Percentiles rank a stretch among this genome's conserved stretches.
Evolutionary conservation across 2,329 filamentous ascomycete species (phyloP).

Genomic region (Cercospora sesami): DNA sequence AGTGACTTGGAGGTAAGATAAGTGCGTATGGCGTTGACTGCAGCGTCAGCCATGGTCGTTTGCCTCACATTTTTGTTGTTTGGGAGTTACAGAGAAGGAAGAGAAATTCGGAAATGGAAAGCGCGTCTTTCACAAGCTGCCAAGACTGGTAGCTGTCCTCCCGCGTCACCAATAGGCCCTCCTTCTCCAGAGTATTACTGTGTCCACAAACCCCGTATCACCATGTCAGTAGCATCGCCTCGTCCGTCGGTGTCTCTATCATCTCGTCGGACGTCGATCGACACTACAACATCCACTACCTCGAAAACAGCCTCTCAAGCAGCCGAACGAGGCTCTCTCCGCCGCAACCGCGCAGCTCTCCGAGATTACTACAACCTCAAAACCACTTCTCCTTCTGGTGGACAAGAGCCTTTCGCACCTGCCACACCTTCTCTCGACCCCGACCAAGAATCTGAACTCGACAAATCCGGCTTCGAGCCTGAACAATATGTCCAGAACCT

Average conservation of each 20-base stretch:
- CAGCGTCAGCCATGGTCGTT: slow-evolving; percentile 16
- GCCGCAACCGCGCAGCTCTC: slow-evolving; percentile 78
- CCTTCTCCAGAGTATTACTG: not conserved
- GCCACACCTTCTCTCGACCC: slow-evolving; percentile 49
- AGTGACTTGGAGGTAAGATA: slow-evolving; percentile 41
- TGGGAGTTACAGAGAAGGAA: slow-evolving; percentile 1
- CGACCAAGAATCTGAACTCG: slow-evolving; percentile 69
- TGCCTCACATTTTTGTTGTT: slow-evolving; percentile 20
- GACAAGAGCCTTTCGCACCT: slow-evolving; percentile 21
- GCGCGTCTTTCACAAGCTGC: not conserved
- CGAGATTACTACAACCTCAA: slow-evolving; percentile 94
- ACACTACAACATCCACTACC: slow-evolving; percentile 51
- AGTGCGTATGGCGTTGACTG: slow-evolving; percentile 18
- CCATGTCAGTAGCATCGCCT: slow-evolving; percentile 62
- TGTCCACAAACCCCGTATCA: slow-evolving; percentile 13
- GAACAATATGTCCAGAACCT: slow-evolving; percentile 65
- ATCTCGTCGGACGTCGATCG: slow-evolving; percentile 67
- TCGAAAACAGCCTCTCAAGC: slow-evolving; percentile 28
- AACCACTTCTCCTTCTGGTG: slow-evolving; percentile 27
- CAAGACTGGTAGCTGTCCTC: slow-evolving; percentile 7
- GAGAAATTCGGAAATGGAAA: slow-evolving; percentile 6
- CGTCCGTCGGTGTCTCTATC: slow-evolving; percentile 62
- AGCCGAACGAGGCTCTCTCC: slow-evolving; percentile 49
- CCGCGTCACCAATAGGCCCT: not conserved
- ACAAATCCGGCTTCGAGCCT: slow-evolving; percentile 70